These are phyloP conservation scores for Suillus fuscotomentosus DNA, from an alignment of 768 basidiomycete species.

Conservation along the genomic window DNA sequence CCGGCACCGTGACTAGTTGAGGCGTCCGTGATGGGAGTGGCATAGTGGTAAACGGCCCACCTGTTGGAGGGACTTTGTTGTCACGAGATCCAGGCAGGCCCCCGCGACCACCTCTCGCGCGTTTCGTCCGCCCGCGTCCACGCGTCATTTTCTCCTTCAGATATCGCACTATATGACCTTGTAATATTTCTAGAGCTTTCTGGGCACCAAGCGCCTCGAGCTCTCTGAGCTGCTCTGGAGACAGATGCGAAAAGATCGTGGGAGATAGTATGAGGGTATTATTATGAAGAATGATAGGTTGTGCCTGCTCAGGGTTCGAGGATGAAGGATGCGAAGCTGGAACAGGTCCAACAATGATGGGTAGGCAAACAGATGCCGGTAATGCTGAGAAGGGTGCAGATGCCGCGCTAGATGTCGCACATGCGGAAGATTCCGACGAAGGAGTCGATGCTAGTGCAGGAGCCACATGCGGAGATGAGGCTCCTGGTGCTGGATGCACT, in stretches of 20 bases:
- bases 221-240: slow-evolving; percentile 68
- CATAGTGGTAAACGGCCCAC: slow-evolving; percentile 45
- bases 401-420: slow-evolving; percentile 10
- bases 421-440: slow-evolving; percentile 19
- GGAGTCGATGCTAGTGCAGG: slow-evolving; percentile 20
- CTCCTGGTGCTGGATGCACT: slow-evolving; percentile 11
- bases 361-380: slow-evolving; percentile 55
- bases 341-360: slow-evolving; percentile 74
- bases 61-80: background rate
- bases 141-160: slow-evolving; percentile 67
- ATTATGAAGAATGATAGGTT: slow-evolving; percentile 80
- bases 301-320: slow-evolving; percentile 40
- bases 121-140: slow-evolving; percentile 20
- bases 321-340: slow-evolving; percentile 59
- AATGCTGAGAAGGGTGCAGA: slow-evolving; percentile 29
- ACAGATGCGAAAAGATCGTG: slow-evolving; percentile 76
- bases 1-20: slow-evolving; percentile 10
- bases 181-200: slow-evolving; percentile 77
- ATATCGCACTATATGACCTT: slow-evolving; percentile 81
- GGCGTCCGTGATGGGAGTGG: slow-evolving; percentile 33
- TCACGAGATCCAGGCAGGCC: slow-evolving; percentile 1
- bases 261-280: slow-evolving; percentile 85
- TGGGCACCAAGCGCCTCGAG: slow-evolving; percentile 80
- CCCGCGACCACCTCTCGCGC: slow-evolving; percentile 10
- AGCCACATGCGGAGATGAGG: slow-evolving; percentile 8